Evolutionary conservation across 106 monocot species (phyloP).

Genomic region (Dioscorea zingiberensis): DNA sequence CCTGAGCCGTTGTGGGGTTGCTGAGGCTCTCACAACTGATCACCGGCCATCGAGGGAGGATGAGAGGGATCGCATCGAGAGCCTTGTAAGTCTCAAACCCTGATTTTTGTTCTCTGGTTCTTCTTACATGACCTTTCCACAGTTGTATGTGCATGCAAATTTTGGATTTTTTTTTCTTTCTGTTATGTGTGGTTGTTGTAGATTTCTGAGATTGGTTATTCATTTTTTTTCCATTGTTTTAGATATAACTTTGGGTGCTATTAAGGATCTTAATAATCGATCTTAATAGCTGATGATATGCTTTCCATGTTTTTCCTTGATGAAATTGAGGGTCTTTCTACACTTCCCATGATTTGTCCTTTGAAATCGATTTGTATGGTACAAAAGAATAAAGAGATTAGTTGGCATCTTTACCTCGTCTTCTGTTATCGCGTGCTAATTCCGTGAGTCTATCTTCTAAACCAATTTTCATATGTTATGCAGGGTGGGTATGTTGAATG

Average conservation of each 20-base stretch:
- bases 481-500: slow-evolving; percentile 67
- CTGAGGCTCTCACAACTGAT: slow-evolving; percentile 79
- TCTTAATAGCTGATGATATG: too few relatives aligned
- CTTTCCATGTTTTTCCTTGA: too few relatives aligned
- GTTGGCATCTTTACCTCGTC: too few relatives aligned
- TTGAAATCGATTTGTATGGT: too few relatives aligned
- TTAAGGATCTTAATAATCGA: too few relatives aligned
- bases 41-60: slow-evolving; percentile 74
- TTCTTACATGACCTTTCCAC: background rate
- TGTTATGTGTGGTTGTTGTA: background rate
- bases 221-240: too few relatives aligned
- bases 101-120: background rate
- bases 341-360: too few relatives aligned
- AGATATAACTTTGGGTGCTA: too few relatives aligned
- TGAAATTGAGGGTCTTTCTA: too few relatives aligned
- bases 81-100: slow-evolving; percentile 42
- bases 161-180: background rate
- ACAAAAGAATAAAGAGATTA: too few relatives aligned
- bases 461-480: background rate
- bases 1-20: slow-evolving; percentile 54
- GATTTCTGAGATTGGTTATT: background rate
- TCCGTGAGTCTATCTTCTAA: background rate
- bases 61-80: slow-evolving; percentile 75
- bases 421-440: too few relatives aligned
- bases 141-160: too few relatives aligned